Evolutionary conservation across 306 rosid genomes (phyloP).

Genomic region (Cicer bijugum): DNA sequence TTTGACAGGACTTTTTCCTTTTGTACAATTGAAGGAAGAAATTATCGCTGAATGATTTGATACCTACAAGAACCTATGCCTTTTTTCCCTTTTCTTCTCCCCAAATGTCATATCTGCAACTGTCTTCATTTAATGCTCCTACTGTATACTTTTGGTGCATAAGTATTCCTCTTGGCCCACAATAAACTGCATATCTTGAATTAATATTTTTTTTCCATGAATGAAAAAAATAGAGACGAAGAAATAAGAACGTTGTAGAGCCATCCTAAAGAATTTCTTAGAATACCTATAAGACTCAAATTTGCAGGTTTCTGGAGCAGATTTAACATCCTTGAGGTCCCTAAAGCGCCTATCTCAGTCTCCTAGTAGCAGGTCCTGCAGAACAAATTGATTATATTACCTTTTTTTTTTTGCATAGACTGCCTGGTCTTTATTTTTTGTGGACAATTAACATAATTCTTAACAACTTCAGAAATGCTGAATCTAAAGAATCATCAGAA

Average conservation of each 20-base stretch:
- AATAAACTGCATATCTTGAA: constrained; percentile 5
- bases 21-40: constrained; percentile 33
- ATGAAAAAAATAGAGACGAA: not conserved
- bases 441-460: constrained; percentile 41
- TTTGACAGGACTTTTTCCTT: constrained; percentile 39
- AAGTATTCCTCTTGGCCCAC: constrained; percentile 15
- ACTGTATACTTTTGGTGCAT: constrained; percentile 29
- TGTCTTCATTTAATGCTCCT: constrained; percentile 30
- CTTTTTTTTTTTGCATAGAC: constrained; percentile 8
- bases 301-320: constrained; percentile 68
- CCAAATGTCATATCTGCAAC: constrained; percentile 10
- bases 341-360: constrained; percentile 63
- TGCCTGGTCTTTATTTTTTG: constrained; percentile 26
- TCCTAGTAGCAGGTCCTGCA: constrained; percentile 65
- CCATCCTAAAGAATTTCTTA: constrained; percentile 28
- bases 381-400: constrained; percentile 33
- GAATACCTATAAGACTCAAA: constrained; percentile 37
- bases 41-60: constrained; percentile 33
- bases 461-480: constrained; percentile 56
- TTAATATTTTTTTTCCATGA: constrained; percentile 11
- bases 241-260: not conserved
- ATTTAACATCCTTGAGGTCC: constrained; percentile 60
- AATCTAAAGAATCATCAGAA: constrained; percentile 53
- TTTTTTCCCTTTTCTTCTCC: not conserved
- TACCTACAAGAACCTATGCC: constrained; percentile 19